These are phyloP conservation scores for Helicostylum pulchrum DNA, from an alignment of 192 early-diverging fungal species.

Conservation along the genomic window DNA sequence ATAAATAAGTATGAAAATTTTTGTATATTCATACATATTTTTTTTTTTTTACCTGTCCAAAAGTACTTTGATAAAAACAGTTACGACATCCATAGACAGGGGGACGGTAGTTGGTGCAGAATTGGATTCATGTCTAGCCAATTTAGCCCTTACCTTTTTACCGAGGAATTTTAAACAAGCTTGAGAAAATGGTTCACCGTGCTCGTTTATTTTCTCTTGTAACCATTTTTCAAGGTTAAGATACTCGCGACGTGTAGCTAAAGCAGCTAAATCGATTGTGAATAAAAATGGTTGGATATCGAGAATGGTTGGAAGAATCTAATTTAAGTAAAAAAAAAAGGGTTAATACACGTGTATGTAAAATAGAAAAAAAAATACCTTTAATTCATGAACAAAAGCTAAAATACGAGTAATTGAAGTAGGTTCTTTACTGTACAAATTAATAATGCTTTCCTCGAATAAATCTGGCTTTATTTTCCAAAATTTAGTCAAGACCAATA, in stretches of 20 bases:
- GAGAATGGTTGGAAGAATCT: constrained; percentile 70
- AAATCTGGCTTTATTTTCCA: constrained; percentile 64
- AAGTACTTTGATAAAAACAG: constrained; percentile 66
- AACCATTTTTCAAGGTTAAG: constrained; percentile 86
- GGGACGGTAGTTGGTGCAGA: constrained; percentile 40
- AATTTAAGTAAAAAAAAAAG: constrained; percentile 7
- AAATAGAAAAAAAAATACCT: constrained; percentile 42
- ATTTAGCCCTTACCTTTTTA: constrained; percentile 56
- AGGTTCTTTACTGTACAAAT: constrained; percentile 72
- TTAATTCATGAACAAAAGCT: constrained; percentile 77
- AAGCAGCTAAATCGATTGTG: constrained; percentile 74
- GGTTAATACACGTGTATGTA: constrained; percentile 24
- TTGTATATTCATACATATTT: background rate
- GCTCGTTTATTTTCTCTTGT: constrained; percentile 61
- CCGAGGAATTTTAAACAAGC: constrained; percentile 75
- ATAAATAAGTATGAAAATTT: background rate
- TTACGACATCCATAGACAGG: constrained; percentile 63
- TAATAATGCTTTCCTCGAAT: constrained; percentile 61
- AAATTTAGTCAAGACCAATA: constrained; percentile 65
- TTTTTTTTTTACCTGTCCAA: constrained; percentile 41
- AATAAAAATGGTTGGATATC: constrained; percentile 66
- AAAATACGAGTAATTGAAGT: constrained; percentile 57
- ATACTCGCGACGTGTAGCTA: constrained; percentile 75
- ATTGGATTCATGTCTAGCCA: constrained; percentile 41
- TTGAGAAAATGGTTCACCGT: constrained; percentile 62